Conservation (phyloP, 2,329 filamentous ascomycete genomes). For the Aspergillus alliaceus region DNA sequence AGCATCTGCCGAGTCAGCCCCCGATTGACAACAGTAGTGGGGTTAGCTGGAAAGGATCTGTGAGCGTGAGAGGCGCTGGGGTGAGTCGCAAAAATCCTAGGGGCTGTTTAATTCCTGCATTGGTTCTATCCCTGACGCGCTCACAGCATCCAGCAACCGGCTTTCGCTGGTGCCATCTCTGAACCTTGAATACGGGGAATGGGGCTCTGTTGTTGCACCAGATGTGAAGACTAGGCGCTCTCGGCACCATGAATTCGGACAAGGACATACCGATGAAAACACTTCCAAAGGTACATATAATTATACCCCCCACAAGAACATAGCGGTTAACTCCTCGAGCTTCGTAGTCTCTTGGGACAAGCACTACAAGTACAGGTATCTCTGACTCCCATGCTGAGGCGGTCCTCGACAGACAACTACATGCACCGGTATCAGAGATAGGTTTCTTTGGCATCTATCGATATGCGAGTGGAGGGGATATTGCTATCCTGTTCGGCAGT, state of each 20-base stretch:
- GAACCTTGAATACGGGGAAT: not conserved
- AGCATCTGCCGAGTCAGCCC: too few species aligned
- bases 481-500: constrained; percentile 60
- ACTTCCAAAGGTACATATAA: not conserved
- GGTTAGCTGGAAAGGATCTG: not conserved
- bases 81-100: not conserved
- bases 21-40: not conserved
- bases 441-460: constrained; percentile 64
- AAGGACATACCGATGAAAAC: constrained; percentile 1
- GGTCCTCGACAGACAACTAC: constrained; percentile 65
- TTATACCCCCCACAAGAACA: too few species aligned
- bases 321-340: not conserved
- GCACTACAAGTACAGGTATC: not conserved
- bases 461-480: constrained; percentile 64
- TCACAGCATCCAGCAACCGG: not conserved
- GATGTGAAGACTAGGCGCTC: not conserved
- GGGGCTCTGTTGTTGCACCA: not conserved
- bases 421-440: constrained; percentile 61
- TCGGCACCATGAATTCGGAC: not conserved
- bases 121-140: not conserved
- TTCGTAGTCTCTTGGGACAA: constrained; percentile 1
- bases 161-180: not conserved
- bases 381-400: constrained; percentile 51
- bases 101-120: not conserved
- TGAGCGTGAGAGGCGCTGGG: not conserved